These are phyloP conservation scores for Melastoma malabathricum DNA, from an alignment of 345 rosid species.

Conservation along the genomic window DNA sequence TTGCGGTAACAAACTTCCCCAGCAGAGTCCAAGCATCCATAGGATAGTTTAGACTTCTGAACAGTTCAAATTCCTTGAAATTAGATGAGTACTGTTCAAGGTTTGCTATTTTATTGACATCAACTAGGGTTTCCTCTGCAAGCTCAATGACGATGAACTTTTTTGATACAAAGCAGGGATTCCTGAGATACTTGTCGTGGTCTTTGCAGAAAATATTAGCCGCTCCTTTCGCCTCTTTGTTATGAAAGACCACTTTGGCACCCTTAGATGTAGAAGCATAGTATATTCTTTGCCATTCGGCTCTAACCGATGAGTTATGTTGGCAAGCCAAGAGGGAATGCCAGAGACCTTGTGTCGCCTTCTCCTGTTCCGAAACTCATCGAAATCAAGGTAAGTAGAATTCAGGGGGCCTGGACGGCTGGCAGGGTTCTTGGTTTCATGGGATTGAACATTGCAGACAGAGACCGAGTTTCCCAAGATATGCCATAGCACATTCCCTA, in stretches of 20 bases:
- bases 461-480: too few species aligned
- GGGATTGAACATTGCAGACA: too few species aligned
- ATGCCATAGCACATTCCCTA: too few species aligned
- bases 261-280: conserved; percentile 74
- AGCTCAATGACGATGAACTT: conserved; percentile 85
- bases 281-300: conserved; percentile 76
- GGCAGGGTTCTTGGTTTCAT: too few species aligned
- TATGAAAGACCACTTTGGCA: conserved; percentile 76
- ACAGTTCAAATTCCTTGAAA: conserved; percentile 59
- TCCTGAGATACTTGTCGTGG: conserved; percentile 73
- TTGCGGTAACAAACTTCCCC: conserved; percentile 59
- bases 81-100: conserved; percentile 85
- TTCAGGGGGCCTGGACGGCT: too few species aligned
- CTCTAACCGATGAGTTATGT: conserved; percentile 68
- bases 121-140: conserved; percentile 78
- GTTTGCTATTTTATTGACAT: conserved; percentile 71
- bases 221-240: conserved; percentile 92
- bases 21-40: conserved; percentile 47
- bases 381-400: conserved; percentile 43
- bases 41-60: conserved; percentile 76
- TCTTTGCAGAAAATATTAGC: conserved; percentile 66
- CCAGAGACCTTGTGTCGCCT: conserved; percentile 30
- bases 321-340: conserved; percentile 27
- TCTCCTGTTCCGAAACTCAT: conserved; percentile 39
- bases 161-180: conserved; percentile 60